phyloP scores from a whole-genome alignment of 2,329 filamentous ascomycete species.

The Penicillium crustosum region DNA sequence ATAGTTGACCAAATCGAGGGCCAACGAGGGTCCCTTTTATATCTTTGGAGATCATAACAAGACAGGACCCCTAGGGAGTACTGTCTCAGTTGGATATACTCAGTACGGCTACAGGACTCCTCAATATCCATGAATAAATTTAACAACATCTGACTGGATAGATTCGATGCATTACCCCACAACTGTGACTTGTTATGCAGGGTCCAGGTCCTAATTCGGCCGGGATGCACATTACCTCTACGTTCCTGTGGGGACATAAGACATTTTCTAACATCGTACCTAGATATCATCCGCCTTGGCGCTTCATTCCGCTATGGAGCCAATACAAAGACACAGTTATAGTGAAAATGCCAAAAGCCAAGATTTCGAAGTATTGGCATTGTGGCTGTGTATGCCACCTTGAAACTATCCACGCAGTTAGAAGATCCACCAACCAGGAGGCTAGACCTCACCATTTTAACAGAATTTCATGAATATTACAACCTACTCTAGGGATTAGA shows the following conservation, averaged over 20 bases:
- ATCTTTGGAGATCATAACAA: conserved; percentile 1
- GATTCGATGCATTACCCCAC: background rate
- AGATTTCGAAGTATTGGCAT: conserved; percentile 3
- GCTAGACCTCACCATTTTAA: background rate
- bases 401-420: conserved; percentile 1
- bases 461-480: background rate
- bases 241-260: background rate
- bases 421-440: conserved; percentile 5
- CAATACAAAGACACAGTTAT: background rate
- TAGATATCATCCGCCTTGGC: conserved; percentile 1
- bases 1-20: conserved; percentile 2
- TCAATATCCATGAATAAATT: conserved; percentile 3
- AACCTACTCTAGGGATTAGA: background rate
- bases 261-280: conserved; percentile 4
- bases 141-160: conserved; percentile 2
- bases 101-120: background rate
- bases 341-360: conserved; percentile 1
- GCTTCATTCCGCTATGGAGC: background rate
- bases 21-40: background rate
- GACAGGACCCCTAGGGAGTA: background rate
- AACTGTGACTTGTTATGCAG: background rate
- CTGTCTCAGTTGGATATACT: background rate
- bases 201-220: background rate
- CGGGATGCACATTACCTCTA: background rate
- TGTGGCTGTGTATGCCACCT: conserved; percentile 3